Percentiles rank a stretch among this genome's conserved stretches.
Evolutionary conservation across 2,329 filamentous ascomycete species (phyloP).

Genomic region (Claviceps spartinae): DNA sequence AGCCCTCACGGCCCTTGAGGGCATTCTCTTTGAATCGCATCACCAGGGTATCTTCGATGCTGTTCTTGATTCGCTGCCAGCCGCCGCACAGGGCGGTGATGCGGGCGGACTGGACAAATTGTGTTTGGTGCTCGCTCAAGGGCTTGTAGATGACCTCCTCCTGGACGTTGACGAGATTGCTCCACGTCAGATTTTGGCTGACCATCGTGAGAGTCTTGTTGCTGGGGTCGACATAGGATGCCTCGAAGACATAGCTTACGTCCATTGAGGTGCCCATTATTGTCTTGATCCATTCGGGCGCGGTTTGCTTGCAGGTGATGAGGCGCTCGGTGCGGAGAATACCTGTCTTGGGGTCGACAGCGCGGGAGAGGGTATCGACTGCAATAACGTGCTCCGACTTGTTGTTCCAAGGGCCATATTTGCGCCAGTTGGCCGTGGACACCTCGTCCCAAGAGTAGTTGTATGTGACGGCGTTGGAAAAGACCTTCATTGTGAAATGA

Average conservation of each 20-base stretch:
- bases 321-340: conserved; percentile 49
- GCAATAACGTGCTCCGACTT: conserved; percentile 94
- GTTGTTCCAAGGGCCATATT: conserved; percentile 98
- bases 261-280: conserved; percentile 63
- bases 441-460: conserved; percentile 99
- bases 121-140: conserved; percentile 44
- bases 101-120: conserved; percentile 79
- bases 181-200: conserved; percentile 86
- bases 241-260: conserved; percentile 83
- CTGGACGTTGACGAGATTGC: conserved; percentile 78
- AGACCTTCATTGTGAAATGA: conserved; percentile 66
- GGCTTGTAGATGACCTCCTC: conserved; percentile 86
- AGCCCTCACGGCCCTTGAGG: conserved; percentile 78
- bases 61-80: conserved; percentile 94
- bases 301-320: conserved; percentile 47
- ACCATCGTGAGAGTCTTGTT: conserved; percentile 90
- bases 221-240: conserved; percentile 79
- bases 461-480: conserved; percentile 78
- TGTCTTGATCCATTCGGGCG: conserved; percentile 67
- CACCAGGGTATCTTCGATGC: conserved; percentile 84
- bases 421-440: conserved; percentile 93
- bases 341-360: conserved; percentile 40
- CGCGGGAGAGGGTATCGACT: conserved; percentile 78
- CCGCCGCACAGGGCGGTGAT: conserved; percentile 91
- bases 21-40: conserved; percentile 88